phyloP scores from a whole-genome alignment of 169 alveolate genomes.

The Plasmodium knowlesi region DNA sequence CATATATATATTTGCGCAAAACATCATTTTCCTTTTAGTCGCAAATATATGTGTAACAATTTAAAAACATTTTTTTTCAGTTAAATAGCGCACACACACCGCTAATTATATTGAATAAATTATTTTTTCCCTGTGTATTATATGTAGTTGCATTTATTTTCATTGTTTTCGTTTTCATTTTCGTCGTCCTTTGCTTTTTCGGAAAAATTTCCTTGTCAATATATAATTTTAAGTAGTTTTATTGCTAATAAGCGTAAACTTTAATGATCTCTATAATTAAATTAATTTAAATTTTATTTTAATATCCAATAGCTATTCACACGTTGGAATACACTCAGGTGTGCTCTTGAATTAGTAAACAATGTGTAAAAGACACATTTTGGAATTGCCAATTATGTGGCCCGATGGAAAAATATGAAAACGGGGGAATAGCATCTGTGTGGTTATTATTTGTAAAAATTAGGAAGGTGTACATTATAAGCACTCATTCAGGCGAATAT shows the following conservation, averaged over 20 bases:
- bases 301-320: background rate
- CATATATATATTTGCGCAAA: background rate
- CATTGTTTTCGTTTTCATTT: background rate
- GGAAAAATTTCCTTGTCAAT: background rate
- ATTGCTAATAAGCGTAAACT: background rate
- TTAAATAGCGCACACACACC: background rate
- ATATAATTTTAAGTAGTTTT: background rate
- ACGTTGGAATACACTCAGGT: background rate
- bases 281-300: background rate
- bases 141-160: background rate
- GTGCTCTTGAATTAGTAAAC: background rate
- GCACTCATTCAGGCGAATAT: background rate
- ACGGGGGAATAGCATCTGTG: background rate
- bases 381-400: background rate
- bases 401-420: background rate
- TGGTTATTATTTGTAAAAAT: too few species aligned
- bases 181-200: background rate
- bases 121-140: background rate
- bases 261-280: background rate
- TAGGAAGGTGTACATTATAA: background rate
- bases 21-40: background rate
- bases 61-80: background rate
- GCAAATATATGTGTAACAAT: background rate
- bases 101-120: background rate
- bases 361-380: background rate